Conservation (phyloP, 2,329 filamentous ascomycete genomes). For the Trichoderma lentiforme region DNA sequence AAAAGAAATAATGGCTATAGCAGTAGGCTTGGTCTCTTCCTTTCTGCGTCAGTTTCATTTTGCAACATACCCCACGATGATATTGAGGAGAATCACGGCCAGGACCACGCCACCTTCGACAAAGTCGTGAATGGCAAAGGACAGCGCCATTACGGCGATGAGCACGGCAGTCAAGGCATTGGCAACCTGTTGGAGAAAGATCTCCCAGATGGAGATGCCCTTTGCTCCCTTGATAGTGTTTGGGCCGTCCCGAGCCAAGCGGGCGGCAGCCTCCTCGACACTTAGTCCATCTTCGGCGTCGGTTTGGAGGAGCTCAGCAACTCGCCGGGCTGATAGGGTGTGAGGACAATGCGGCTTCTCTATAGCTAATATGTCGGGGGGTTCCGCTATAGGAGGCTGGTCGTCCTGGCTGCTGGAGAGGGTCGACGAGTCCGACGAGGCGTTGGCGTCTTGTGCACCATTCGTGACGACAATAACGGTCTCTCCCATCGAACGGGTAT, state of each 20-base stretch:
- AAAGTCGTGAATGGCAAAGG: slow-evolving; percentile 63
- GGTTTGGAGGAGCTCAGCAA: slow-evolving; percentile 40
- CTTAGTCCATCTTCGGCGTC: slow-evolving; percentile 58
- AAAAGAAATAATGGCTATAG: not conserved
- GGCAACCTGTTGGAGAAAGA: slow-evolving; percentile 72
- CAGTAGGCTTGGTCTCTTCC: slow-evolving; percentile 13
- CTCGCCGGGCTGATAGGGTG: slow-evolving; percentile 34
- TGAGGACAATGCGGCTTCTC: slow-evolving; percentile 36
- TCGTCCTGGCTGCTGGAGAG: slow-evolving; percentile 35
- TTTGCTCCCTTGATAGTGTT: slow-evolving; percentile 71
- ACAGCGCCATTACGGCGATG: slow-evolving; percentile 69
- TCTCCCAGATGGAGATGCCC: slow-evolving; percentile 69
- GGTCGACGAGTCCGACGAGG: slow-evolving; percentile 38
- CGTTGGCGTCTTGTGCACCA: slow-evolving; percentile 41
- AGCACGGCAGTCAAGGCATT: slow-evolving; percentile 75
- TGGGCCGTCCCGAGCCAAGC: slow-evolving; percentile 62
- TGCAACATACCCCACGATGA: slow-evolving; percentile 56
- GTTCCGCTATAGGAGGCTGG: slow-evolving; percentile 40
- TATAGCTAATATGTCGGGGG: slow-evolving; percentile 34
- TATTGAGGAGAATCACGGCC: slow-evolving; percentile 65
- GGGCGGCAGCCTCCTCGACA: slow-evolving; percentile 59
- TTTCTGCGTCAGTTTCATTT: slow-evolving; percentile 8
- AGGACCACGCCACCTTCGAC: slow-evolving; percentile 62
- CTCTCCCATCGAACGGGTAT: slow-evolving; percentile 43
- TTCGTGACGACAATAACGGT: slow-evolving; percentile 37